These are phyloP conservation scores for Apiospora saccharicola DNA, from an alignment of 2,329 filamentous ascomycete species.

Conservation along the genomic window DNA sequence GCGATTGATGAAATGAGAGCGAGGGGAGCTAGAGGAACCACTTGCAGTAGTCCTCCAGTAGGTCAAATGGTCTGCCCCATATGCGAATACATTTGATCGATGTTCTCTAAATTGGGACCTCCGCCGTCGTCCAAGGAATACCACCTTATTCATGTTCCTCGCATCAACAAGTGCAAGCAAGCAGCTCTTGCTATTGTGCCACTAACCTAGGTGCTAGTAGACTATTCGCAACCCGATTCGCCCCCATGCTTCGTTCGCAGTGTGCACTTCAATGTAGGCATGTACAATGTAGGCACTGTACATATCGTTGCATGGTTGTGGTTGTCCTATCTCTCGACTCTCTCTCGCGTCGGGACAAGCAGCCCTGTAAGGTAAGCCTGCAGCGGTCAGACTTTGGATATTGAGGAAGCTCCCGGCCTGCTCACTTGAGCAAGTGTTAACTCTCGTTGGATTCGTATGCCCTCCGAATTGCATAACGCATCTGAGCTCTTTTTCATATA, in stretches of 20 bases:
- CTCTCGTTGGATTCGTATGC: background rate
- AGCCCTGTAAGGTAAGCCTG: slow-evolving; percentile 2
- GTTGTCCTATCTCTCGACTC: background rate
- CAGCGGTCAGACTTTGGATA: slow-evolving; percentile 9
- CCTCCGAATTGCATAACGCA: background rate
- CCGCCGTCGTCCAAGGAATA: slow-evolving; percentile 3
- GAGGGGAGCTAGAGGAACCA: slow-evolving; percentile 18
- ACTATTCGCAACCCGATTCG: slow-evolving; percentile 16
- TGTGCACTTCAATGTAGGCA: background rate
- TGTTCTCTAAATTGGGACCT: slow-evolving; percentile 2
- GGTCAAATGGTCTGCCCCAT: slow-evolving; percentile 14
- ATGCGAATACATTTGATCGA: background rate
- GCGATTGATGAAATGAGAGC: slow-evolving; percentile 6
- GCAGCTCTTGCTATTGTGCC: slow-evolving; percentile 21
- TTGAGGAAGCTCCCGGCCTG: slow-evolving; percentile 8
- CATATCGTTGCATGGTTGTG: background rate
- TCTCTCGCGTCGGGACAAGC: background rate
- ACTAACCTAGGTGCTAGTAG: slow-evolving; percentile 9
- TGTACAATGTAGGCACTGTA: slow-evolving; percentile 4
- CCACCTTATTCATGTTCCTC: slow-evolving; percentile 12
- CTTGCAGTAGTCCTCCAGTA: slow-evolving; percentile 18
- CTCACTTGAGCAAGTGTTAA: background rate
- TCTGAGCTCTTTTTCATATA: background rate
- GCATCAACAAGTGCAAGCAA: slow-evolving; percentile 19
- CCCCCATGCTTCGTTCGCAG: background rate